Conservation (phyloP, 345 rosid genomes). For the Euclidium syriacum region DNA sequence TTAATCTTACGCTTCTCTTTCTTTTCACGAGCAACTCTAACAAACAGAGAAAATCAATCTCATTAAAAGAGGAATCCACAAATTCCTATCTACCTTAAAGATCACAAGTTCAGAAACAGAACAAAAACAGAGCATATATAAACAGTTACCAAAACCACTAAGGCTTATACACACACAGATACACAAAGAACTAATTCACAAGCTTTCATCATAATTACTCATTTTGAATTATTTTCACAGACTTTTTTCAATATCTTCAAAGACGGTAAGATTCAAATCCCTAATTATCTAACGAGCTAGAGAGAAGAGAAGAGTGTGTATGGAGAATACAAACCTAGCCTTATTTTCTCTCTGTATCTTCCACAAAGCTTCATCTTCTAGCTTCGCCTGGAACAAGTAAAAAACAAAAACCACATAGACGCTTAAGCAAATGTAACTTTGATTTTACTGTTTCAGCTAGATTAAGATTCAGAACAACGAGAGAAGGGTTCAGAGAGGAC, state of each 20-base stretch:
- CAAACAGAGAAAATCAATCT: background rate
- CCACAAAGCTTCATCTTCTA: constrained; percentile 54
- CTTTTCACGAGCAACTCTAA: constrained; percentile 62
- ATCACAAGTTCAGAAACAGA: background rate
- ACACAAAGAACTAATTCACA: no score
- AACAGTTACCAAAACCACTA: no score
- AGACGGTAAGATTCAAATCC: background rate
- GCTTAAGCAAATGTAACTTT: background rate
- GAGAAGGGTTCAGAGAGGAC: background rate
- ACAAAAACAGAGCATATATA: background rate
- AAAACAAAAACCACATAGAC: background rate
- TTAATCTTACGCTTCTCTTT: constrained; percentile 64
- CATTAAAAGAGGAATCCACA: background rate
- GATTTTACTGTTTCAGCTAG: background rate
- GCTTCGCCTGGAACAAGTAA: constrained; percentile 42
- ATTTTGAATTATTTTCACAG: no score
- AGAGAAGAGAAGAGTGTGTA: background rate
- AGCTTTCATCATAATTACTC: no score
- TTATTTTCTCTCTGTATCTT: constrained; percentile 56
- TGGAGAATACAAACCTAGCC: constrained; percentile 41
- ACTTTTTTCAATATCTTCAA: background rate
- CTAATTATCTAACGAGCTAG: background rate
- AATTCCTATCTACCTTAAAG: background rate
- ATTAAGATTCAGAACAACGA: background rate
- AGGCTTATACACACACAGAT: no score